Evolutionary conservation across 768 basidiomycete species (phyloP).

Genomic region (Trametes villosa): DNA sequence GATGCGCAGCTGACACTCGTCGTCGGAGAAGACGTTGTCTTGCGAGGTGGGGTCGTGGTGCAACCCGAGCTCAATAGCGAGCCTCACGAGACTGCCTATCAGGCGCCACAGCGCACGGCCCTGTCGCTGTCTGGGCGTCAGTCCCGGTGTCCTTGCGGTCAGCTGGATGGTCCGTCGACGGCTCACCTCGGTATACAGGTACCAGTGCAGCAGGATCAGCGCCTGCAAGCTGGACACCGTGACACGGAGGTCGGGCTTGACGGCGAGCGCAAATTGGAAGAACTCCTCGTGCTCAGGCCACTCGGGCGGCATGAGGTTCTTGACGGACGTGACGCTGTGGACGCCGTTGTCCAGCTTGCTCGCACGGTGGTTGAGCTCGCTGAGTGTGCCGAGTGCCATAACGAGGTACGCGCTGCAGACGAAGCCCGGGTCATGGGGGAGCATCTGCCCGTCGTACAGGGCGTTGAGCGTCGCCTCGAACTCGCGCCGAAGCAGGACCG

Average conservation of each 20-base stretch:
- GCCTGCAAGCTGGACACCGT: conserved; percentile 84
- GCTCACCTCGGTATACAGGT: conserved; percentile 83
- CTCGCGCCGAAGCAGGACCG: conserved; percentile 69
- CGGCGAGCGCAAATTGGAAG: conserved; percentile 74
- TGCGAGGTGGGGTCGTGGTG: conserved; percentile 84
- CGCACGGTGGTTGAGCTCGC: conserved; percentile 77
- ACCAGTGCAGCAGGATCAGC: conserved; percentile 85
- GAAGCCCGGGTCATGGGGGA: conserved; percentile 74
- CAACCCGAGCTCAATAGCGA: conserved; percentile 82
- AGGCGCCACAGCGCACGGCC: conserved; percentile 90
- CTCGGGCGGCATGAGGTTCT: conserved; percentile 63
- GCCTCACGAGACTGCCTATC: conserved; percentile 81
- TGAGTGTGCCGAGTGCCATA: conserved; percentile 79
- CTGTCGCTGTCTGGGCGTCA: conserved; percentile 61
- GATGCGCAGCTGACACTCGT: conserved; percentile 78
- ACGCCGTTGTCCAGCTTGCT: conserved; percentile 54
- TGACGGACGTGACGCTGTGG: conserved; percentile 39
- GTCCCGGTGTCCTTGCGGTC: neutral
- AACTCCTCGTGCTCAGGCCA: conserved; percentile 89
- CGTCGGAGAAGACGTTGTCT: conserved; percentile 63
- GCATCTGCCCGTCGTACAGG: conserved; percentile 61
- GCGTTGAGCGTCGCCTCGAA: conserved; percentile 67
- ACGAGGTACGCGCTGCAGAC: conserved; percentile 79
- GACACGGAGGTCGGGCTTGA: conserved; percentile 84
- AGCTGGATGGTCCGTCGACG: neutral